Percentiles rank a stretch among this genome's conserved stretches.
These are phyloP conservation scores for Lithospermum erythrorhizon DNA, from an alignment of 257 asterid species.

Conservation along the genomic window DNA sequence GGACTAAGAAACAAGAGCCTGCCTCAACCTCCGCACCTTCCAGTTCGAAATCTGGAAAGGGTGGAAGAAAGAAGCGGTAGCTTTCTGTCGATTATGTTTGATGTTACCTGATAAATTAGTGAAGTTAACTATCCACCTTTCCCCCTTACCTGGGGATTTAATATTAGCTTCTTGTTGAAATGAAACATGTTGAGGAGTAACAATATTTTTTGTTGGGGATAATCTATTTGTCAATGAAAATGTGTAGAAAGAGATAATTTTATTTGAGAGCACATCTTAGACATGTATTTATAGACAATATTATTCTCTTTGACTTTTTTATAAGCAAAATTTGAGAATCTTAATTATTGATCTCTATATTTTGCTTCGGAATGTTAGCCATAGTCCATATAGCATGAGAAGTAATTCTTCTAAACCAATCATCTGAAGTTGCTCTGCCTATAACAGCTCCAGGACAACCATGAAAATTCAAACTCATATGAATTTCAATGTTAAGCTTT, in stretches of 20 bases:
- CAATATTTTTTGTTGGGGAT: neutral
- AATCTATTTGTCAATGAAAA: neutral
- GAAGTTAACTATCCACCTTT: neutral
- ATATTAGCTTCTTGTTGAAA: neutral
- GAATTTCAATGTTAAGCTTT: too few species aligned
- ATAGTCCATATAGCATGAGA: too few species aligned
- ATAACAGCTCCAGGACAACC: too few species aligned
- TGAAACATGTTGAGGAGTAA: neutral
- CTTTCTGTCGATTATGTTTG: neutral
- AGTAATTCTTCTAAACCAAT: too few species aligned
- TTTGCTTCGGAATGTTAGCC: too few species aligned
- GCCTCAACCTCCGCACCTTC: constrained; percentile 52
- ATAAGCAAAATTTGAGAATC: neutral
- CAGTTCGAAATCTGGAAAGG: constrained; percentile 74
- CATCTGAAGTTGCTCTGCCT: too few species aligned
- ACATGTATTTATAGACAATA: neutral
- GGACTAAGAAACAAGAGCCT: constrained; percentile 78
- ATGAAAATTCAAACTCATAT: too few species aligned
- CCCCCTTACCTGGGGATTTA: neutral
- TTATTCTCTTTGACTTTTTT: neutral
- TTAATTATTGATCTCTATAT: too few species aligned
- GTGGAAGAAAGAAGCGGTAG: constrained; percentile 79
- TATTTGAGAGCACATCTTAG: neutral
- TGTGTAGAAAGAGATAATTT: neutral
- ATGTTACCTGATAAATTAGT: neutral